These are phyloP conservation scores for Aspergillus floridensis DNA, from an alignment of 2,329 filamentous ascomycete species.

Conservation along the genomic window DNA sequence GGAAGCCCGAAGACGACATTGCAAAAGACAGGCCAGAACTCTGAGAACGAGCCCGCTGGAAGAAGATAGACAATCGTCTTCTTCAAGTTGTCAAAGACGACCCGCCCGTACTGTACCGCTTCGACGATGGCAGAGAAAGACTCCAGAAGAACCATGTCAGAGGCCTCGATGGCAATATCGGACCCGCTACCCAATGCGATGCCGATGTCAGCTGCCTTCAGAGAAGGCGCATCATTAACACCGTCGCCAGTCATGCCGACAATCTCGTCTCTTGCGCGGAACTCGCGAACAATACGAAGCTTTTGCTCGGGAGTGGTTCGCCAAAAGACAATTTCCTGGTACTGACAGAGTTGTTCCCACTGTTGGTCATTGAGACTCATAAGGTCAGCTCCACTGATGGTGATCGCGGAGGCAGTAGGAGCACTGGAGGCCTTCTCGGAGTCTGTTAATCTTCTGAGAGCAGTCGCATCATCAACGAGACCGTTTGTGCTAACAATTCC, in stretches of 20 bases:
- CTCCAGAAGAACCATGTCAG: constrained; percentile 64
- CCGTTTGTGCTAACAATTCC: constrained; percentile 59
- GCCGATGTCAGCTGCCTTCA: constrained; percentile 59
- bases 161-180: constrained; percentile 61
- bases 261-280: constrained; percentile 60
- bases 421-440: constrained; percentile 19
- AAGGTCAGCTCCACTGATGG: constrained; percentile 65
- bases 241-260: constrained; percentile 54
- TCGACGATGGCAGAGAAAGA: constrained; percentile 70
- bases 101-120: constrained; percentile 68
- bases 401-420: constrained; percentile 48
- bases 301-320: constrained; percentile 77
- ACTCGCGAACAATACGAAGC: constrained; percentile 72
- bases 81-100: constrained; percentile 74
- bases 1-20: constrained; percentile 71
- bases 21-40: constrained; percentile 73
- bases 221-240: constrained; percentile 52
- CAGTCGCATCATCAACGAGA: constrained; percentile 54
- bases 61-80: constrained; percentile 74
- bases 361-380: constrained; percentile 64
- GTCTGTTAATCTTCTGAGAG: constrained; percentile 44
- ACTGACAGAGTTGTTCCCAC: constrained; percentile 64
- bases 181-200: constrained; percentile 59
- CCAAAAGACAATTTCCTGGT: constrained; percentile 73
- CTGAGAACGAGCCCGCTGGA: constrained; percentile 70